Evolutionary conservation across 2,329 filamentous ascomycete genomes (phyloP), one percentile per base, ranked within the genome.

Genomic region (Aspergillus sp.): DNA sequence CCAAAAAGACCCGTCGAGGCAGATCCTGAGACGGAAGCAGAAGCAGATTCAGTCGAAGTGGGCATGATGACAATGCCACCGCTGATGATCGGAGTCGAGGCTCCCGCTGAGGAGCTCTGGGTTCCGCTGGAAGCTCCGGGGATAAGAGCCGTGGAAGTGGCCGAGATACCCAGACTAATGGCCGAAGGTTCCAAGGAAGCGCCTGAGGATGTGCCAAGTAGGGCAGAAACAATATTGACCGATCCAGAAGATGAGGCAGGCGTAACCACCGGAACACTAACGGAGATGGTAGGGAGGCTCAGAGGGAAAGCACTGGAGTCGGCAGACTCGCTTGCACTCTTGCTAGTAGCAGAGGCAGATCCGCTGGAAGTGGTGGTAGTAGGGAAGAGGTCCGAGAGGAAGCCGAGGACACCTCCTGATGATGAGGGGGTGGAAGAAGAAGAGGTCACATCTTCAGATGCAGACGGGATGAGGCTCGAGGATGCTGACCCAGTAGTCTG

Each of bases 181-280:
- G 25, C 32, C 8, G 41, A 19, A 13, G 41, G 13, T 44, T 44
- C 41, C 17, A 21, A 55, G 19, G n/a, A 32, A 8, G 25, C 19
- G 25, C 39, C 39, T 21, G 39, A 30, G 15, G 23, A 25, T 39
- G 53, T 47, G 48, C 60, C 60, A 3, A 61, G 13, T 8, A 67
- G 47, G 4, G 42, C 51, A 50, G 48, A 15, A 44, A 44, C 21
- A 13, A 53, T 38, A 32, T 57, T 25, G 30, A 32, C 30, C 3
- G 58, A 60, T 19, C 41, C 57, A 17, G 47, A 50, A 30, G 39
- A 54, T n/a, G 54, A 49, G 25, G 47, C 38, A 21, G 62, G 61
- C 1, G 66, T 67, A 36, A 64, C 59, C 36, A 60, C 60, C 32
- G 71, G 70, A 52, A 72, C 64, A 53, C 68, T 73, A 32, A 71